Conservation (phyloP, 441 rosid genomes). For the Populus hybrid region DNA sequence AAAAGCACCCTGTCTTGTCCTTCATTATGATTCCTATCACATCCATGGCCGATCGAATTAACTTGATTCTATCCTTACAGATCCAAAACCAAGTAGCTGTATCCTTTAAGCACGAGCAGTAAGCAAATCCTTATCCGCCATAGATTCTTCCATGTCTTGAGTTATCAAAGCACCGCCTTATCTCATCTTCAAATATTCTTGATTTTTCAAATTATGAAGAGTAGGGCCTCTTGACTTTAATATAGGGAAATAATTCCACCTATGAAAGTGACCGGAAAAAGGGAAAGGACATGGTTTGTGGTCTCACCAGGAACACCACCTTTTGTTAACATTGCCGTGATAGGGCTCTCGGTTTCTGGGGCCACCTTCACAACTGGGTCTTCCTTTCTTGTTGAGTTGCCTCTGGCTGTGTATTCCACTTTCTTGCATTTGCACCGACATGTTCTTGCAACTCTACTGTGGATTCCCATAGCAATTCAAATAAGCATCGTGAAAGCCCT, state of each 20-base stretch:
- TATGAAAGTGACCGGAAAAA: slow-evolving; percentile 3
- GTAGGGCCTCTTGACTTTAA: neutral
- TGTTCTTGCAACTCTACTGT: neutral
- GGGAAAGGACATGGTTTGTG: neutral
- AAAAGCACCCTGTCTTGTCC: neutral
- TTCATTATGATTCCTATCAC: neutral
- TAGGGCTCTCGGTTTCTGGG: neutral
- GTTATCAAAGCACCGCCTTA: neutral
- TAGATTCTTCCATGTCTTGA: neutral
- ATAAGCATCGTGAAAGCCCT: neutral
- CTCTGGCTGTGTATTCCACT: neutral
- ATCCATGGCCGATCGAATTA: neutral
- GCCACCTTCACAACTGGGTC: neutral
- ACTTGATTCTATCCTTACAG: neutral
- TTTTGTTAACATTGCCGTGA: neutral
- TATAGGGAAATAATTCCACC: neutral
- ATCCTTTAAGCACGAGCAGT: neutral
- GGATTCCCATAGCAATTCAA: neutral
- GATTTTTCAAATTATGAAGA: neutral
- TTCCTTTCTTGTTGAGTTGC: neutral
- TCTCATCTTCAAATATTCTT: neutral
- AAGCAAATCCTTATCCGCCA: neutral
- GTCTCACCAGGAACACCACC: neutral
- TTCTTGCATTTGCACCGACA: neutral
- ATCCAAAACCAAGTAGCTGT: neutral